phyloP scores from a whole-genome alignment of 2,329 filamentous ascomycete species.

The Tolypocladium endophyticum region DNA sequence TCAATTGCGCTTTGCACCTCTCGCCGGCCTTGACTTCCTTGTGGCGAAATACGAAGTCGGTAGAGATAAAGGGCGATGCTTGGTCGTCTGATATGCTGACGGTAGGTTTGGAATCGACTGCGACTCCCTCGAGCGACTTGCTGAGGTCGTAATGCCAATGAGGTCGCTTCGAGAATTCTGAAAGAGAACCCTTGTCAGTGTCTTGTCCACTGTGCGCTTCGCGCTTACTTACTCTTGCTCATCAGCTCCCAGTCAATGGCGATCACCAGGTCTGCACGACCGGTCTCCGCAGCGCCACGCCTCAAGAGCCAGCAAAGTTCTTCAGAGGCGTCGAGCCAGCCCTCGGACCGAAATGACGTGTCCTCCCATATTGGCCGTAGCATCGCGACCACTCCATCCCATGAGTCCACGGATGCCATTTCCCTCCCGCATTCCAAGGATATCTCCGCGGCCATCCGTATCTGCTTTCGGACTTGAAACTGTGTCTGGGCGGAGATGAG shows the following conservation, averaged over 20 bases:
- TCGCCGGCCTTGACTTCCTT: conserved; percentile 54
- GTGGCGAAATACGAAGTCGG: conserved; percentile 46
- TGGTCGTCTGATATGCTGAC: conserved; percentile 41
- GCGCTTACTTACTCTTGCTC: conserved; percentile 37
- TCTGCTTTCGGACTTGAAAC: conserved; percentile 43
- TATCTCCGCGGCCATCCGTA: conserved; percentile 43
- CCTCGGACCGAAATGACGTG: conserved; percentile 43
- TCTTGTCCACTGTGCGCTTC: background rate
- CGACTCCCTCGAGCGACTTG: conserved; percentile 42
- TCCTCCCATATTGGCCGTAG: conserved; percentile 48
- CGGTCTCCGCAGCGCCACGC: conserved; percentile 40
- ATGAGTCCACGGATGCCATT: conserved; percentile 36
- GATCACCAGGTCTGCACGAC: conserved; percentile 45
- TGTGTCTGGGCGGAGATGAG: conserved; percentile 40
- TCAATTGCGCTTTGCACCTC: conserved; percentile 44
- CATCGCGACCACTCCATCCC: conserved; percentile 42
- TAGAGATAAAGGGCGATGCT: conserved; percentile 41
- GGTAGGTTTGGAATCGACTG: conserved; percentile 31
- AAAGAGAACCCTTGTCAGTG: conserved; percentile 3
- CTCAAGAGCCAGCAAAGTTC: conserved; percentile 52
- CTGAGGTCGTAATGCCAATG: conserved; percentile 53
- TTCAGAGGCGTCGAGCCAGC: conserved; percentile 49
- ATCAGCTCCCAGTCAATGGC: conserved; percentile 57
- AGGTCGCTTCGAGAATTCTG: conserved; percentile 42
- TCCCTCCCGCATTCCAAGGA: conserved; percentile 48